Conservation (phyloP, 2,329 filamentous ascomycete species). For the Talaromyces atroroseus region DNA sequence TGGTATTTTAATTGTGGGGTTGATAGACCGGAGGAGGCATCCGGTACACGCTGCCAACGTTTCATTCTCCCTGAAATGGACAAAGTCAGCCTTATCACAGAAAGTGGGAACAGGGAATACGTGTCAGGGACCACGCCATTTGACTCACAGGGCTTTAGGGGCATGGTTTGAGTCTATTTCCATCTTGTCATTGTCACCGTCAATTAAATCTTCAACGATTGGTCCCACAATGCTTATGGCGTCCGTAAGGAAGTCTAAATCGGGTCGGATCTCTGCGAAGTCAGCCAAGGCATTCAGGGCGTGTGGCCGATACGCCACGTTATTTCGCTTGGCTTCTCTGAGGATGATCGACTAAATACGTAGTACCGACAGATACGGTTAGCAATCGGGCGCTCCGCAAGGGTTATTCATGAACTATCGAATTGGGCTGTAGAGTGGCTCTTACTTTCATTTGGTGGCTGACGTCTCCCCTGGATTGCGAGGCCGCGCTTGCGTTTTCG, state of each 20-base stretch:
- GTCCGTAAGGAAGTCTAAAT: slow-evolving; percentile 65
- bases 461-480: slow-evolving; percentile 53
- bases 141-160: slow-evolving; percentile 31
- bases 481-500: slow-evolving; percentile 56
- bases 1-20: slow-evolving; percentile 21
- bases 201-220: slow-evolving; percentile 54
- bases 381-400: slow-evolving; percentile 9
- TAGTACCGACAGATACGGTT: not conserved
- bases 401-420: slow-evolving; percentile 1
- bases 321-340: slow-evolving; percentile 87
- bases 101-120: not conserved
- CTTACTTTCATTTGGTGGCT: slow-evolving; percentile 63
- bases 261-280: slow-evolving; percentile 62
- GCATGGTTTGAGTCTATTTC: slow-evolving; percentile 55
- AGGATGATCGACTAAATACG: slow-evolving; percentile 56
- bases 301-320: slow-evolving; percentile 72
- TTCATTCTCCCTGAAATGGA: slow-evolving; percentile 23
- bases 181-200: slow-evolving; percentile 57
- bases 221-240: slow-evolving; percentile 60
- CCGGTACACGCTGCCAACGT: slow-evolving; percentile 35
- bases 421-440: not conserved
- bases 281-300: slow-evolving; percentile 68
- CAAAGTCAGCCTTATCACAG: slow-evolving; percentile 3
- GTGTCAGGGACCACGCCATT: not conserved
- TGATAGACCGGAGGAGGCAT: slow-evolving; percentile 36